phyloP scores from a whole-genome alignment of 1,284 basidiomycete genomes.

The Leccinum solheimii region DNA sequence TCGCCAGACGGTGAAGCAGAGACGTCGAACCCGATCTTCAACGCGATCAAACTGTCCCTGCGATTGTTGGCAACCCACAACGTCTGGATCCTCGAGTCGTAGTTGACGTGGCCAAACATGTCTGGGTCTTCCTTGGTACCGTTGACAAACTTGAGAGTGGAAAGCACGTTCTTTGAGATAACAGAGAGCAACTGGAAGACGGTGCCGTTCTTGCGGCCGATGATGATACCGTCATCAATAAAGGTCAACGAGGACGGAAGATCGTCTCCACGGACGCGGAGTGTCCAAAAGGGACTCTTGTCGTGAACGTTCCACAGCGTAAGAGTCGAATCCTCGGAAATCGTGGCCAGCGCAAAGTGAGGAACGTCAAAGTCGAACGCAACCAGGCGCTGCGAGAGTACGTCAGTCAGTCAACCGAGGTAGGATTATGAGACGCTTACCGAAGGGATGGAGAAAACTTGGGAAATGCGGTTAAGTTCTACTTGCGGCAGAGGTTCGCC shows the following conservation, averaged over 20 bases:
- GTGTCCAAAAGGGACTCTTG: constrained; percentile 67
- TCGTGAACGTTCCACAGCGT: constrained; percentile 79
- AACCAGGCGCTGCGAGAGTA: constrained; percentile 58
- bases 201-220: constrained; percentile 79
- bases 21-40: constrained; percentile 69
- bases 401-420: constrained; percentile 3
- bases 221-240: constrained; percentile 74
- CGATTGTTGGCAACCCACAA: constrained; percentile 83
- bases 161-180: constrained; percentile 67
- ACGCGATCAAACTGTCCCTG: constrained; percentile 76
- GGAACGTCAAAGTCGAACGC: constrained; percentile 79
- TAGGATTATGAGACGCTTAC: constrained; percentile 42
- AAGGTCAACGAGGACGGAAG: constrained; percentile 76
- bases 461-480: constrained; percentile 64
- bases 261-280: constrained; percentile 75
- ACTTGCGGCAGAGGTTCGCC: constrained; percentile 64
- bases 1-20: constrained; percentile 55
- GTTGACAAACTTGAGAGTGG: constrained; percentile 77
- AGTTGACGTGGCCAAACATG: constrained; percentile 80
- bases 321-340: constrained; percentile 75
- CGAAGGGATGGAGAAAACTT: constrained; percentile 65
- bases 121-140: constrained; percentile 65
- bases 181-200: constrained; percentile 73
- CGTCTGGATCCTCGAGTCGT: constrained; percentile 77
- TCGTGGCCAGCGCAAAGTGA: constrained; percentile 71